Percentiles rank a stretch among this genome's conserved stretches.
Evolutionary conservation across 2,329 filamentous ascomycete genomes (phyloP).

Genomic region (Blumeria graminis): DNA sequence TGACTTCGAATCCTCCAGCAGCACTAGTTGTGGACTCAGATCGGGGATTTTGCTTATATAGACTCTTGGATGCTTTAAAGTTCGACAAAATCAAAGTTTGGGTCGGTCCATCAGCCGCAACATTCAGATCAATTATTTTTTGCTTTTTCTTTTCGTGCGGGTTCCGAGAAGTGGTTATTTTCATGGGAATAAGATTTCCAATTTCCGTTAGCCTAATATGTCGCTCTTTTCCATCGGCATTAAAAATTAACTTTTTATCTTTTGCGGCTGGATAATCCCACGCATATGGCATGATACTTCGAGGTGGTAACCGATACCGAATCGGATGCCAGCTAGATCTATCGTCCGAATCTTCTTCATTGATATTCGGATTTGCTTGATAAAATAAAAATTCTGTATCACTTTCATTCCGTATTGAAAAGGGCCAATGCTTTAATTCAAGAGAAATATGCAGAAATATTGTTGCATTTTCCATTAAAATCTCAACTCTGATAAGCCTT

Average conservation of each 20-base stretch:
- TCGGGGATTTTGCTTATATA: conserved; percentile 46
- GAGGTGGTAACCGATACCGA: conserved; percentile 68
- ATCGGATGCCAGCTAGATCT: conserved; percentile 79
- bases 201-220: conserved; percentile 93
- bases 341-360: conserved; percentile 70
- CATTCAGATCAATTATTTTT: conserved; percentile 91
- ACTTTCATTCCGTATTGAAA: conserved; percentile 95
- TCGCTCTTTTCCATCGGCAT: conserved; percentile 53
- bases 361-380: conserved; percentile 78
- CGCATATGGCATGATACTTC: conserved; percentile 97
- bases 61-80: conserved; percentile 75
- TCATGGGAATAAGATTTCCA: conserved; percentile 86
- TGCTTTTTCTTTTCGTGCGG: conserved; percentile 33
- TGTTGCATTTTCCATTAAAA: conserved; percentile 78
- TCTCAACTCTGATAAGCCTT: conserved; percentile 63
- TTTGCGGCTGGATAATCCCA: conserved; percentile 99
- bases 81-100: conserved; percentile 88
- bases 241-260: conserved; percentile 75
- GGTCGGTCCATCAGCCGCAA: conserved; percentile 82
- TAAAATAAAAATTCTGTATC: conserved; percentile 93
- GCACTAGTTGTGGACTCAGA: conserved; percentile 25
- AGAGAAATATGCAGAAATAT: conserved; percentile 79
- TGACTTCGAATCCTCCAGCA: conserved; percentile 69
- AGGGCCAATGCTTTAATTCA: conserved; percentile 91
- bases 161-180: conserved; percentile 33